Evolutionary conservation across 306 rosid species (phyloP).

Genomic region (Glycyrrhiza uralensis): DNA sequence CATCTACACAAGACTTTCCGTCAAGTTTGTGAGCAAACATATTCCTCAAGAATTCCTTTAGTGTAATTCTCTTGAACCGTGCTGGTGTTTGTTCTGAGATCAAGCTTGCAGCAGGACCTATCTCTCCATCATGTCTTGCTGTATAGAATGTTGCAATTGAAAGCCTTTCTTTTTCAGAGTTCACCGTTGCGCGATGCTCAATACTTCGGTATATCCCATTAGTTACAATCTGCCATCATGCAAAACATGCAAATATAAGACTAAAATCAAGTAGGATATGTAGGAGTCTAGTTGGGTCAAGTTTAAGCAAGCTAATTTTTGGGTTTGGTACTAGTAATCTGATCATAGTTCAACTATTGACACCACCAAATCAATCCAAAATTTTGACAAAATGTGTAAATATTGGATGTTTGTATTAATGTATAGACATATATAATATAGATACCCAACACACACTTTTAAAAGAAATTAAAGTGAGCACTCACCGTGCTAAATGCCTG

Average conservation of each 20-base stretch:
- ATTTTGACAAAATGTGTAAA: too few relatives aligned
- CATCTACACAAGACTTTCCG: constrained; percentile 34
- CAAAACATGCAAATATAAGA: not conserved
- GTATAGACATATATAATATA: too few relatives aligned
- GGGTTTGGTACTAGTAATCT: too few relatives aligned
- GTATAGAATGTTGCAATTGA: constrained; percentile 42
- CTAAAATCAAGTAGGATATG: not conserved
- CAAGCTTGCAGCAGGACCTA: constrained; percentile 45
- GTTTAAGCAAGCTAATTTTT: not conserved
- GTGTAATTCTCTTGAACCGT: constrained; percentile 22
- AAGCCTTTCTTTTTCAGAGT: constrained; percentile 32
- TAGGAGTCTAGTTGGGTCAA: not conserved
- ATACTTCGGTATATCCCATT: constrained; percentile 43
- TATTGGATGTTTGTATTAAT: too few relatives aligned
- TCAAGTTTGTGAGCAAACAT: constrained; percentile 37
- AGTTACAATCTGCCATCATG: constrained; percentile 31
- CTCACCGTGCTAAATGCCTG: too few relatives aligned
- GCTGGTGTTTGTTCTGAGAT: constrained; percentile 34
- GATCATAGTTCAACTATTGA: too few relatives aligned
- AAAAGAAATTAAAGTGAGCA: too few relatives aligned
- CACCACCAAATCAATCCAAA: too few relatives aligned
- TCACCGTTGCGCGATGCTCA: constrained; percentile 38
- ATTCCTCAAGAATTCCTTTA: constrained; percentile 18
- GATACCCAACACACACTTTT: too few relatives aligned
- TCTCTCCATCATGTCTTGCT: constrained; percentile 16